Conservation (phyloP, 768 basidiomycete species). For the Floccularia luteovirens region DNA sequence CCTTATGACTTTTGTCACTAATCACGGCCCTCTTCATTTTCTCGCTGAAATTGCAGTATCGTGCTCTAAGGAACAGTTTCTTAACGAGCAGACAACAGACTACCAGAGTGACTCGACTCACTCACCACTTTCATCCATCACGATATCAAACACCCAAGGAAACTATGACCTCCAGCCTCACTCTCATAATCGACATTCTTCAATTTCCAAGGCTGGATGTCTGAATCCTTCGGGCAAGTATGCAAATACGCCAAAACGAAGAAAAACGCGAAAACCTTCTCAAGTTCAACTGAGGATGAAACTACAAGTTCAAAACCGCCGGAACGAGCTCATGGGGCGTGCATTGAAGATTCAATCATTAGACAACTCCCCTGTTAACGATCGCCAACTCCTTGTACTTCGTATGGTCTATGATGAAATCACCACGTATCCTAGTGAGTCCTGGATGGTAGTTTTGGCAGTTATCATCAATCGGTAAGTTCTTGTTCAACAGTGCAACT, state of each 20-base stretch:
- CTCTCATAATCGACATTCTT: too few relatives aligned
- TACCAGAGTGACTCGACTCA: background rate
- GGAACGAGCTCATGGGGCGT: conserved; percentile 25
- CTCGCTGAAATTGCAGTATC: conserved; percentile 23
- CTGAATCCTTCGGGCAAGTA: too few relatives aligned
- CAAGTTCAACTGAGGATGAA: conserved; percentile 18
- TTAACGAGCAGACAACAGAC: background rate
- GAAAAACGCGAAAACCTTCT: conserved; percentile 15
- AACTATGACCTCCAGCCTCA: too few relatives aligned
- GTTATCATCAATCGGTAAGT: conserved; percentile 47
- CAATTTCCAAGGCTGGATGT: too few relatives aligned
- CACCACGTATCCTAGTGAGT: conserved; percentile 56
- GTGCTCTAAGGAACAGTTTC: conserved; percentile 8
- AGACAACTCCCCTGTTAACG: conserved; percentile 50
- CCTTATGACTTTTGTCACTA: conserved; percentile 20
- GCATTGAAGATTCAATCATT: conserved; percentile 33
- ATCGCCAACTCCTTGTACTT: conserved; percentile 49
- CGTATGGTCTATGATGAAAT: conserved; percentile 60
- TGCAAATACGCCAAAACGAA: conserved; percentile 18
- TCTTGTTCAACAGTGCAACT: background rate
- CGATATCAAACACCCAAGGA: too few relatives aligned
- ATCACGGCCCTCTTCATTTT: conserved; percentile 24
- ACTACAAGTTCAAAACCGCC: conserved; percentile 21
- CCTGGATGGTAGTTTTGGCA: conserved; percentile 53
- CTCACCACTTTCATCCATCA: too few relatives aligned